phyloP scores from a whole-genome alignment of 306 rosid species.

The Trifolium pratense region DNA sequence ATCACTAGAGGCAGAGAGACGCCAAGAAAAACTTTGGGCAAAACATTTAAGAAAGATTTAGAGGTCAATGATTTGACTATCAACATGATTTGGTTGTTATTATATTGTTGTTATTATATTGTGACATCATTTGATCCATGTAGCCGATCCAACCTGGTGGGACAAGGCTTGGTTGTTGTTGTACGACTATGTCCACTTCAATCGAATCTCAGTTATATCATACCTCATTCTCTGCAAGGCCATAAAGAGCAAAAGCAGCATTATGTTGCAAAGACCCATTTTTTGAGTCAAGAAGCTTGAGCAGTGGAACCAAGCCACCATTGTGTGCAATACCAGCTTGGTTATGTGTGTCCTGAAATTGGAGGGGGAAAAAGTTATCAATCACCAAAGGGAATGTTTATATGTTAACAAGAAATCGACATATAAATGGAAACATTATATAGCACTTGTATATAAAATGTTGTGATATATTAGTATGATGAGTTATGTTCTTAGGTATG shows the following conservation, averaged over 20 bases:
- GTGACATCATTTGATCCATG: not conserved
- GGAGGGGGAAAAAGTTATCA: slow-evolving; percentile 1
- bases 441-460: slow-evolving; percentile 19
- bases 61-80: not conserved
- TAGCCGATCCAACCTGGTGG: not conserved
- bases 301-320: slow-evolving; percentile 90
- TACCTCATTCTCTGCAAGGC: slow-evolving; percentile 99
- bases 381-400: slow-evolving; percentile 33
- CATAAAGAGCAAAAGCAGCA: slow-evolving; percentile 98
- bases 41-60: not conserved
- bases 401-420: slow-evolving; percentile 17
- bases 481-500: slow-evolving; percentile 6
- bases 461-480: slow-evolving; percentile 5
- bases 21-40: not conserved
- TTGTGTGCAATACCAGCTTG: slow-evolving; percentile 98
- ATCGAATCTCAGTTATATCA: slow-evolving; percentile 30
- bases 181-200: slow-evolving; percentile 27
- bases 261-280: slow-evolving; percentile 98
- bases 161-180: slow-evolving; percentile 1
- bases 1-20: not conserved
- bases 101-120: not conserved
- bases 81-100: not conserved
- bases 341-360: slow-evolving; percentile 83
- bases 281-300: slow-evolving; percentile 96
- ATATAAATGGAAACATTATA: slow-evolving; percentile 15